phyloP scores from a whole-genome alignment of 768 basidiomycete genomes.

The Pilatotrama ljubarskyi region DNA sequence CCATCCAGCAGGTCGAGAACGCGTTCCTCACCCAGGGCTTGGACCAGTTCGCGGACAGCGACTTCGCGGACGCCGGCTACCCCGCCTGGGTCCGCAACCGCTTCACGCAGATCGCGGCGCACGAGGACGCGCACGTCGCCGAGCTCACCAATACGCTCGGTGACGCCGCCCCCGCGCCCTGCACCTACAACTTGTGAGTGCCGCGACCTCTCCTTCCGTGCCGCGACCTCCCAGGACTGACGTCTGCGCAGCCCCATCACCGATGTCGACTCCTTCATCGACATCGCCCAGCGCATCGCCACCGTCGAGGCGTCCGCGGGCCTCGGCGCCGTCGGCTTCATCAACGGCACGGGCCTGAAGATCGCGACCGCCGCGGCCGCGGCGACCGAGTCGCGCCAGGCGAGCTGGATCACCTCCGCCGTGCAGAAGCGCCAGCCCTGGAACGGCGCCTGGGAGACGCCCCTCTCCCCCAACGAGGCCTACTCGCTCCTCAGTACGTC shows the following conservation, averaged over 20 bases:
- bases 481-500: constrained; percentile 23
- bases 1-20: constrained; percentile 46
- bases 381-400: constrained; percentile 53
- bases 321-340: constrained; percentile 50
- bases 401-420: constrained; percentile 47
- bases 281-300: constrained; percentile 48
- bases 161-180: constrained; percentile 9
- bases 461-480: constrained; percentile 36
- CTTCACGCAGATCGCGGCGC: constrained; percentile 51
- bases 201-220: background rate
- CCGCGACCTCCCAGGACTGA: background rate
- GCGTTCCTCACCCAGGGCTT: constrained; percentile 47
- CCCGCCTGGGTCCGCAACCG: constrained; percentile 49
- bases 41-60: constrained; percentile 43
- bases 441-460: constrained; percentile 46
- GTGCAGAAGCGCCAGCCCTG: constrained; percentile 44
- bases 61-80: constrained; percentile 50
- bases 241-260: constrained; percentile 39
- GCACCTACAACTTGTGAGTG: constrained; percentile 19
- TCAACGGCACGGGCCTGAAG: constrained; percentile 34
- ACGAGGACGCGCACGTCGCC: constrained; percentile 56
- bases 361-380: constrained; percentile 41
- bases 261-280: constrained; percentile 45
- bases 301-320: constrained; percentile 57
- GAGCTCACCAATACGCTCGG: constrained; percentile 46